Conservation (phyloP, 192 early-diverging fungal species). For the Phycomyces blakesleeanus region DNA sequence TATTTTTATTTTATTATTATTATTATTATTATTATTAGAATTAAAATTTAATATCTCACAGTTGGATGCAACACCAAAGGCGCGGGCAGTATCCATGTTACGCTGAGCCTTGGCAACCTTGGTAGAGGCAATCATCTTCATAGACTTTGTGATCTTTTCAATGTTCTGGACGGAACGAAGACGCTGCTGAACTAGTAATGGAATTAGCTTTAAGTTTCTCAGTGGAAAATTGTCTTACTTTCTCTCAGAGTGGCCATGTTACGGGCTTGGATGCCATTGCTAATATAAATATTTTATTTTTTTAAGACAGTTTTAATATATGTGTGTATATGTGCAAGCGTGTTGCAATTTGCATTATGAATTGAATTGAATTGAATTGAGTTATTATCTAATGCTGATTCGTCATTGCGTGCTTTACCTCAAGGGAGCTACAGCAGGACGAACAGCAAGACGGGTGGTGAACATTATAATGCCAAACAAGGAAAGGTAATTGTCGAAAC, state of each 20-base stretch:
- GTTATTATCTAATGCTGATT: no score
- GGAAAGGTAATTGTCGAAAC: no score
- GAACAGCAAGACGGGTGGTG: constrained; percentile 35
- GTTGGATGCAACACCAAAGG: constrained; percentile 60
- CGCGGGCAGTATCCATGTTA: constrained; percentile 82
- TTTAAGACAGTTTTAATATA: no score
- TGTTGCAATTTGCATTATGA: no score
- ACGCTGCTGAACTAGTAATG: constrained; percentile 76
- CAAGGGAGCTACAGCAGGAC: constrained; percentile 32
- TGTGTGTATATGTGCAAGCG: no score
- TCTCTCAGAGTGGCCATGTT: constrained; percentile 95
- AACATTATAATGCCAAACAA: no score
- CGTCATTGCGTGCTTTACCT: constrained; percentile 7
- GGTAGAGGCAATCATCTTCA: constrained; percentile 99
- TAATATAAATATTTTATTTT: constrained; percentile 11
- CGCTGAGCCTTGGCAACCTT: constrained; percentile 91
- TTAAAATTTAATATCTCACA: no score
- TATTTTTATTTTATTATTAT: no score
- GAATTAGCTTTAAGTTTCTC: background rate
- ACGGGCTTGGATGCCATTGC: constrained; percentile 67
- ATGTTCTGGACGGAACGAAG: constrained; percentile 97
- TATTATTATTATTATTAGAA: no score
- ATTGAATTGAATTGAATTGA: no score
- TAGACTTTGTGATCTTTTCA: constrained; percentile 99
- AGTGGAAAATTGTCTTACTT: constrained; percentile 51